Evolutionary conservation across 345 rosid species (phyloP).

Genomic region (Hibiscus mutabilis): DNA sequence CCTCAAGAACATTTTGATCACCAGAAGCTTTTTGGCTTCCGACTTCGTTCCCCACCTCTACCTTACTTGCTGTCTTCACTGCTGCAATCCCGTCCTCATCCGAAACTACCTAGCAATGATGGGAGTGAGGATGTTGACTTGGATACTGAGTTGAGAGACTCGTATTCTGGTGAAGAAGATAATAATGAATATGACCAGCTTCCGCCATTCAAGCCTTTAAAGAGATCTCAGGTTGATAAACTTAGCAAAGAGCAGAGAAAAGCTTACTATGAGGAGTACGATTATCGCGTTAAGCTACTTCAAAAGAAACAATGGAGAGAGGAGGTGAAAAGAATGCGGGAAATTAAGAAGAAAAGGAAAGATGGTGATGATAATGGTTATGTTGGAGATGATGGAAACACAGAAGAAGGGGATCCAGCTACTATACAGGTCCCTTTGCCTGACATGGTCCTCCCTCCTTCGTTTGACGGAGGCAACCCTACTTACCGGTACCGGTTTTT

Average conservation of each 20-base stretch:
- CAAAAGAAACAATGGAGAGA: constrained; percentile 44
- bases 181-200: constrained; percentile 36
- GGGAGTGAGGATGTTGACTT: constrained; percentile 28
- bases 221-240: constrained; percentile 29
- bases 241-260: constrained; percentile 38
- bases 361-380: background rate
- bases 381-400: constrained; percentile 14
- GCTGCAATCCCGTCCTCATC: constrained; percentile 34
- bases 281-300: constrained; percentile 35
- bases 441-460: constrained; percentile 33
- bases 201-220: constrained; percentile 43
- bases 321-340: constrained; percentile 28
- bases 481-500: constrained; percentile 29
- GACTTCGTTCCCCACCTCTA: constrained; percentile 25
- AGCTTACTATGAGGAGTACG: constrained; percentile 39
- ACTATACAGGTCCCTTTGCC: constrained; percentile 21
- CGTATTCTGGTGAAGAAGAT: constrained; percentile 25
- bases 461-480: constrained; percentile 20
- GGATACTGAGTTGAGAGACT: constrained; percentile 27
- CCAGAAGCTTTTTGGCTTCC: constrained; percentile 26
- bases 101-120: constrained; percentile 24
- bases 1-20: constrained; percentile 23
- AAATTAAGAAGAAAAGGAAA: constrained; percentile 27
- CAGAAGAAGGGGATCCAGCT: constrained; percentile 23
- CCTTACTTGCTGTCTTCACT: constrained; percentile 43